Base-by-base conservation (phyloP, 2,329 filamentous ascomycete genomes). In the Emergomyces pasteurianus region DNA sequence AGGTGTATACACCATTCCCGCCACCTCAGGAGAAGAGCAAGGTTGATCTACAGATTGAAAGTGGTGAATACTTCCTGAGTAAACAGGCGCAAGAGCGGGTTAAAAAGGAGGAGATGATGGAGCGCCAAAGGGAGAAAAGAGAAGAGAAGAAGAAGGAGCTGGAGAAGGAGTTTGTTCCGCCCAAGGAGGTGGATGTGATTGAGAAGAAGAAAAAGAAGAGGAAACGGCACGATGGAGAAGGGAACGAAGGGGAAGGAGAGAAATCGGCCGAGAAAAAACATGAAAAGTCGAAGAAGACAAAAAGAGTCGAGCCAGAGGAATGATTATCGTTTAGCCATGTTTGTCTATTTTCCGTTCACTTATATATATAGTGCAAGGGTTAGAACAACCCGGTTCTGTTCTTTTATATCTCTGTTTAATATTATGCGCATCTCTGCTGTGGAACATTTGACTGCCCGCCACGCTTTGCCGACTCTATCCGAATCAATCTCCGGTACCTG, bases 21-120 rank as follows among this genome's bases (percentile, higher is more conserved):
- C 94, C 94, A 7, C 84, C 91, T 50, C 91, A 92, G 66, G 92
- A 99, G 81, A 96, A 96, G 89, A 96, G 92, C 84, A 99, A 97
- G 84, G 84, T 99, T 68, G 94, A 99, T 76, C 78, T 91, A 75
- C 92, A 99, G 82, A 96, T 99, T 79, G 94, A 99, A 80, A 92
- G 85, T 68, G 92, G 94, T 77, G 92, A 97, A 78, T 99, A 95
- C 78, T 97, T 97, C 75, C 77, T 99, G 71, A 86, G 87, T 71
- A 96, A 96, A 80, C 86, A 92, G 71, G 92, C 90, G 63, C 96
- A 95, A 81, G 90, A 95, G 70, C 82, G 92, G 63, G 88, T 86
- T 60, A 85, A 81, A 54, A 86, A 88, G 75, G 87, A 92, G 71
- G 88, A 90, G 70, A 81, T 90, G 66, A 83, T 90, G 70, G 90